Base-by-base conservation (phyloP, 345 rosid species). In the Ceriops tagal region DNA sequence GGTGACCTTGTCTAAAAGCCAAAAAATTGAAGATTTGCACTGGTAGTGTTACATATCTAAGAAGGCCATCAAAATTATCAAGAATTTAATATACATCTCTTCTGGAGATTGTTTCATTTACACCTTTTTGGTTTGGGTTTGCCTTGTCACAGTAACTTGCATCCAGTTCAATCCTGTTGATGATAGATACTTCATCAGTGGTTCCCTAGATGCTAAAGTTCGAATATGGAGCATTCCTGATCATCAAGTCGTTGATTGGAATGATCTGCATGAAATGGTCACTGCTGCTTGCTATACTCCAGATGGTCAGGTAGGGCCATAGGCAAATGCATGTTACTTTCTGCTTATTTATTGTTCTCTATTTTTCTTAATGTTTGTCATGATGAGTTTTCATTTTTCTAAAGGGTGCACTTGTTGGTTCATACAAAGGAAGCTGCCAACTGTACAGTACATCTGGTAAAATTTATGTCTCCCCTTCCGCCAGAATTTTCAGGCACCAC, bases 141-240 rank as follows among this genome's bases (percentile, higher is more conserved):
- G 39, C 69, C 61, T 78, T 71, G 82, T 28, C 57, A 77, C 92
- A 95, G 99, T 95, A 71, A 95, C 99, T 72, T 95, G 96, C 90
- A 90, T 95, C 85, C 99, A 95, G 77, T 95, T 95, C 76, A 95
- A 95, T 83, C 97, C 97, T 58, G 92, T 86, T 37, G 99, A 95
- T 81, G 99, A 95, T 81, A 81, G 82, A 71, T 95, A 89, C 83
- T 95, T 95, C 85, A 92, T 95, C 71, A 95, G 99, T 67, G 99
- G 99, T 73, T 95, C 97, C 37, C 84, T 95, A 31, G 99, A 95
- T 87, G 91, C 87, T 69, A 95, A 92, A 80, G 97, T 92, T 74
- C 96, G 97, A 3, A 89, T 95, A 35, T 95, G 99, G 99, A 95
- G 96, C 80, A 90, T 95, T 80, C 96, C 96, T 9, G 97, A 92